Evolutionary conservation across 2,329 filamentous ascomycete species (phyloP), one percentile per base, ranked within the genome.

Genomic region (Pseudogymnoascus sp.): DNA sequence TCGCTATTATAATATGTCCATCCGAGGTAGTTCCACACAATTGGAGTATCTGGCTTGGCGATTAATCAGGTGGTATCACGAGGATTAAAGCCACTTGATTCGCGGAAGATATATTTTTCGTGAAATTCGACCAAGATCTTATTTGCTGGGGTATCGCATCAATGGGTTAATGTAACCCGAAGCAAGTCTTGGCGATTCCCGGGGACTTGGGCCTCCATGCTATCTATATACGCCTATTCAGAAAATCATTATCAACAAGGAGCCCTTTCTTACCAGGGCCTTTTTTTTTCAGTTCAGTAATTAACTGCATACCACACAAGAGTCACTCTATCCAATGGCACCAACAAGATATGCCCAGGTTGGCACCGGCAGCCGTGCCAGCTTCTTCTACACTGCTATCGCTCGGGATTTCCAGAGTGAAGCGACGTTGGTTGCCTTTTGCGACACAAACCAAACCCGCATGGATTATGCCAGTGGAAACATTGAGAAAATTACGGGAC

Each of bases 361-460:
- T n/a, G 83, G 83, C 69, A 82, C 81, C 1, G 83, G 84, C 16
- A 82, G 82, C 14, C 80, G 83, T 12, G 80, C 83, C n/a, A 78
- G 77, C 62, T 84, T 86, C 76, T 86, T 82, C 73, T 86, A 85
- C 74, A 79, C 78, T 0, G 81, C 82, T 50, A 84, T 86, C 63
- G 80, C 79, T 8, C 75, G 74, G 31, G 79, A 82, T 65, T 85
- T 82, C 73, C 72, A 72, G 59, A 68, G 73, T 8, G 84, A 80
- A 0, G 80, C 82, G 0, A 69, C 74, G 35, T 76, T 86, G 18
- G 82, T 85, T 14, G 83, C 76, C 1, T 74, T 86, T 62, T 85
- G 83, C 71, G 84, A 86, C 68, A 84, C 80, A 3, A 86, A 86
- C 70, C 78, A 82, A 66, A 85, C 83, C 0, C 82, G 83, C 4